Base-by-base conservation (phyloP, 352 stramenopile genomes). In the Sclerospora graminicola region DNA sequence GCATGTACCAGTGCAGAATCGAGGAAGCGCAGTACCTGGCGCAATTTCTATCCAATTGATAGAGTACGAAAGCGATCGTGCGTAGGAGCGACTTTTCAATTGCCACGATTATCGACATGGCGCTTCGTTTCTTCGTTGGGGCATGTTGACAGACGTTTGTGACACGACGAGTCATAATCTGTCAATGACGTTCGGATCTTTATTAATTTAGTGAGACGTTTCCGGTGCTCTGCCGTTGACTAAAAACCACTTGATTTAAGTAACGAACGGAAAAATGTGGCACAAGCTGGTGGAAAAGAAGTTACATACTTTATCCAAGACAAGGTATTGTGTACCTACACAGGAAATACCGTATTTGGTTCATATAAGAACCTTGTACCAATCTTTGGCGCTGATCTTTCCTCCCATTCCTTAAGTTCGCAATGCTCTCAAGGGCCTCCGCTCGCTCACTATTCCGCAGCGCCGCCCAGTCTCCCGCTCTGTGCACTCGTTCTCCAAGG, bases 41-140 rank as follows among this genome's bases (percentile, higher is more conserved):
- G 31, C 80, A 73, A 13, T 54, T 60, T 36, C 60, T 48, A 21
- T 82, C 60, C 14, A 88, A 28, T 24, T 80, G 75, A 37, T 84
- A 81, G 28, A 88, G 57, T 26, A 84, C 56, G 40, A 84, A 85
- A 32, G 75, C 72, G 15, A 88, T 54, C 16, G 73, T 62, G 40
- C 68, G 72, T 43, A 88, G 51, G 20, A 88, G 51, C 18, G 70
- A 70, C 29, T 64, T 69, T 45, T 88, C 75, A 20, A 85, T 63
- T 8, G 56, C 54, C 0, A 66, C 68, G 20, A 88, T 55, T 10
- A 86, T 57, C 1, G 60, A 58, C 52, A 65, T 72, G 38, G 63
- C 61, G 24, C 54, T 45, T 19, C 7, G 18, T 26, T 11, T n/a
- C 41, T 15, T 14, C 36, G 9, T 18, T 8, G 41, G 45, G 21